Conservation (phyloP, 495 filamentous ascomycete species). For the Hyaloscypha finlandica region DNA sequence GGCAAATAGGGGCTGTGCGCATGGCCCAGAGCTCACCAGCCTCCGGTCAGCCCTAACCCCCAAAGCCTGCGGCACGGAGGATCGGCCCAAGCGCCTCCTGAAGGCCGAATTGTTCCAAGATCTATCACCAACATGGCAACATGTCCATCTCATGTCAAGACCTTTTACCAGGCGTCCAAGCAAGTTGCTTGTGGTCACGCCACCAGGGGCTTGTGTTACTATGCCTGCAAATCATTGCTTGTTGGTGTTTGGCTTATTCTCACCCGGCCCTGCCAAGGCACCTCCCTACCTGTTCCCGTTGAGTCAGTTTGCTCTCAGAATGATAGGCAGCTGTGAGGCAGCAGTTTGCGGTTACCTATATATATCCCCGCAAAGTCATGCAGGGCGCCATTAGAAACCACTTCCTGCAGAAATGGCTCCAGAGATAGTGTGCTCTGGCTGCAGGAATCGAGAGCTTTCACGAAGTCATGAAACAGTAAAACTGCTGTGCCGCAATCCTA, state of each 20-base stretch:
- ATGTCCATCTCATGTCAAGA: neutral
- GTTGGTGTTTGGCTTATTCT: neutral
- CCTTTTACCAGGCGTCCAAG: neutral
- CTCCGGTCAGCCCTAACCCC: neutral
- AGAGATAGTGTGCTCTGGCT: neutral
- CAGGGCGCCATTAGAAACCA: neutral
- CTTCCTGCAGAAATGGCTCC: neutral
- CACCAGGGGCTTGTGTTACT: neutral
- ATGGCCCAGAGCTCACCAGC: neutral
- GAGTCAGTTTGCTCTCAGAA: neutral
- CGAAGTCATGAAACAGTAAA: slow-evolving; percentile 1
- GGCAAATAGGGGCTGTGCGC: neutral
- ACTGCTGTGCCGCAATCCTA: slow-evolving; percentile 22
- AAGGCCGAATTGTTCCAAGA: neutral
- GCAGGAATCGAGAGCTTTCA: neutral
- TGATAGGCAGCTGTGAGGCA: neutral
- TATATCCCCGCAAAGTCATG: neutral
- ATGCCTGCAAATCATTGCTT: neutral
- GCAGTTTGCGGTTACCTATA: neutral
- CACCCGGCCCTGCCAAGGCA: neutral
- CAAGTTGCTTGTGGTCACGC: neutral
- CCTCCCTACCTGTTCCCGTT: neutral
- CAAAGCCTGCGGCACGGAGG: neutral
- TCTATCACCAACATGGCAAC: neutral
- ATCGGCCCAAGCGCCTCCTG: neutral